Conservation (phyloP, 2,329 filamentous ascomycete species). For the Aspergillus piperis region DNA sequence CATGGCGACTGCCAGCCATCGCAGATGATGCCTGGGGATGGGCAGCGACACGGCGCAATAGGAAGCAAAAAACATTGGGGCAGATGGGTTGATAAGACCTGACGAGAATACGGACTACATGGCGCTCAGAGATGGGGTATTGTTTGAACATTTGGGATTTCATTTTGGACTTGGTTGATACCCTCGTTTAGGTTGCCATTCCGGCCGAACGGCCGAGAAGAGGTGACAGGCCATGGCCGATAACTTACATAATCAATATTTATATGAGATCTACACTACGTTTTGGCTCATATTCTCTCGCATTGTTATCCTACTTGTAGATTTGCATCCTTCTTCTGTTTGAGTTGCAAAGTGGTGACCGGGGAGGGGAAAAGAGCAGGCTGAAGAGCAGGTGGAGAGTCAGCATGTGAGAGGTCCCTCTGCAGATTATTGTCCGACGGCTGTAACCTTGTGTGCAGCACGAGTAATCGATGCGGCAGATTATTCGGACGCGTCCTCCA, state of each 20-base stretch:
- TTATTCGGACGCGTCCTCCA: neutral
- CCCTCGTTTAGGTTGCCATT: constrained; percentile 15
- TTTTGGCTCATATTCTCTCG: neutral
- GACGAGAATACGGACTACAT: neutral
- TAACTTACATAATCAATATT: neutral
- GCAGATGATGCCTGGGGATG: neutral
- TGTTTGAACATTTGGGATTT: constrained; percentile 4
- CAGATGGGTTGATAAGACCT: neutral
- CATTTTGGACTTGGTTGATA: constrained; percentile 12
- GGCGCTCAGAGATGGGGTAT: neutral
- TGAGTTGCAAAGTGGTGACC: neutral
- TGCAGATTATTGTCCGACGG: neutral
- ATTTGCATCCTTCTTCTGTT: neutral
- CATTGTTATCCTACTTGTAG: neutral
- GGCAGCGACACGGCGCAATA: neutral
- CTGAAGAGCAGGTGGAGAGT: neutral
- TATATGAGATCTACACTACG: neutral
- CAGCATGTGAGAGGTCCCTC: neutral
- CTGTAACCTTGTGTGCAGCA: neutral
- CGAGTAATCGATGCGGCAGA: neutral
- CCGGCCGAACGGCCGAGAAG: neutral
- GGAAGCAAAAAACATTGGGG: neutral
- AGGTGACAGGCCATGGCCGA: neutral
- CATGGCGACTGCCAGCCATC: constrained; percentile 6
- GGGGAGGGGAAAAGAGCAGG: neutral